phyloP scores from a whole-genome alignment of 2,329 filamentous ascomycete species.

The Sporothrix variecibatus region DNA sequence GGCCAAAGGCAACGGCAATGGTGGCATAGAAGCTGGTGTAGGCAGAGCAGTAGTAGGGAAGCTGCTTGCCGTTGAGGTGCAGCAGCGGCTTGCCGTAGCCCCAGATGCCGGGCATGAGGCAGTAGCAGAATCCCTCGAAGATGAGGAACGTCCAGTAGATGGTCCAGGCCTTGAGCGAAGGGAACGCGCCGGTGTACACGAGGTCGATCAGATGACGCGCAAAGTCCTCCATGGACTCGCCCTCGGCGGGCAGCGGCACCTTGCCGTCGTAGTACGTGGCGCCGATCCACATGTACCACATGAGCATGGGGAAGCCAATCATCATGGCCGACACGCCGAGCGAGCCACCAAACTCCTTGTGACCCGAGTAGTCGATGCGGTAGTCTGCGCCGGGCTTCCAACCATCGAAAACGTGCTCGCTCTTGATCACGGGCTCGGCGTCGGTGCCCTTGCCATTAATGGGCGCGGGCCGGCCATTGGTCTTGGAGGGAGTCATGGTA shows the following conservation, averaged over 20 bases:
- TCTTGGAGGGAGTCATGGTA: constrained; percentile 29
- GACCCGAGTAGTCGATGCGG: constrained; percentile 63
- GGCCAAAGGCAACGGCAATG: constrained; percentile 65
- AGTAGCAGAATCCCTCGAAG: constrained; percentile 80
- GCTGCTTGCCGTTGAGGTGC: constrained; percentile 79
- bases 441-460: constrained; percentile 37
- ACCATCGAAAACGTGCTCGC: constrained; percentile 52
- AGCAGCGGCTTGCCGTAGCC: constrained; percentile 85
- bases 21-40: constrained; percentile 86
- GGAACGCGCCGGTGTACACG: constrained; percentile 82
- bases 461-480: constrained; percentile 33
- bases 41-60: constrained; percentile 93
- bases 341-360: constrained; percentile 85
- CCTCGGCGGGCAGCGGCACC: constrained; percentile 66
- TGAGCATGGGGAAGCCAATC: constrained; percentile 87
- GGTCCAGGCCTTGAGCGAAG: constrained; percentile 76
- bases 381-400: constrained; percentile 62
- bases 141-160: constrained; percentile 96
- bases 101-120: constrained; percentile 83
- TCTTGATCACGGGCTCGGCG: constrained; percentile 30
- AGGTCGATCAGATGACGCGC: constrained; percentile 68
- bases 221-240: constrained; percentile 72
- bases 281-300: constrained; percentile 99
- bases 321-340: constrained; percentile 82
- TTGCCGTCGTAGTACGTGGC: constrained; percentile 89